These are phyloP conservation scores for Pilatotrama ljubarskyi DNA, from an alignment of 768 basidiomycete genomes.

Conservation along the genomic window DNA sequence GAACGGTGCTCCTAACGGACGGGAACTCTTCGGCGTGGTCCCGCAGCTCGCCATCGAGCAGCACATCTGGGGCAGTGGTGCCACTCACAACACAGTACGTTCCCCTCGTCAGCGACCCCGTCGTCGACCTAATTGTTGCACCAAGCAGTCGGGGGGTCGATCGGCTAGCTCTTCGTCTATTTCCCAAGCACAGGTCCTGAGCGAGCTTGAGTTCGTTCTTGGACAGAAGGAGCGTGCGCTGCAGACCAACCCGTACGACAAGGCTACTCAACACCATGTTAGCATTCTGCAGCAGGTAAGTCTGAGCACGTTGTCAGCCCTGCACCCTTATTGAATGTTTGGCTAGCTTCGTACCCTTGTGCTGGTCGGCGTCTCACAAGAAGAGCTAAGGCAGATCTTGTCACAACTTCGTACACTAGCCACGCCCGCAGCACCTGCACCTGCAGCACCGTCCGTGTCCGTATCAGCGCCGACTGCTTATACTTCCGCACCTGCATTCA, in stretches of 20 bases:
- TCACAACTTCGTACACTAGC: constrained; percentile 65
- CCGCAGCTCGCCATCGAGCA: constrained; percentile 85
- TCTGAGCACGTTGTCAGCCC: not conserved
- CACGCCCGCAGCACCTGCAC: constrained; percentile 46
- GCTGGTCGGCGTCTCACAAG: constrained; percentile 77
- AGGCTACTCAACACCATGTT: constrained; percentile 66
- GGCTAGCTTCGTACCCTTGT: constrained; percentile 68
- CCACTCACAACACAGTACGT: constrained; percentile 42
- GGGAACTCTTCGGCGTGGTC: constrained; percentile 81
- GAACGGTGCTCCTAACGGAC: constrained; percentile 74
- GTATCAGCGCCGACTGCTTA: constrained; percentile 16
- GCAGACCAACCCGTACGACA: constrained; percentile 74
- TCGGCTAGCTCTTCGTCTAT: constrained; percentile 46
- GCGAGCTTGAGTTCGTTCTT: constrained; percentile 80
- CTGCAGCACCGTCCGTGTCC: constrained; percentile 38
- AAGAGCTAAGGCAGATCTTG: constrained; percentile 76
- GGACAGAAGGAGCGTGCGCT: constrained; percentile 76
- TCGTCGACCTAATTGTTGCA: not conserved
- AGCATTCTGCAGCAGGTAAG: constrained; percentile 79
- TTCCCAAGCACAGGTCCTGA: constrained; percentile 76
- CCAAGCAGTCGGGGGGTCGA: constrained; percentile 14
- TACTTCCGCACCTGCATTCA: constrained; percentile 18
- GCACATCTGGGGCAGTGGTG: constrained; percentile 72
- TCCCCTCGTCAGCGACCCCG: not conserved
- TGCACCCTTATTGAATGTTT: not conserved